phyloP scores from a whole-genome alignment of 768 basidiomycete species.

The Leccinum incarnatum region DNA sequence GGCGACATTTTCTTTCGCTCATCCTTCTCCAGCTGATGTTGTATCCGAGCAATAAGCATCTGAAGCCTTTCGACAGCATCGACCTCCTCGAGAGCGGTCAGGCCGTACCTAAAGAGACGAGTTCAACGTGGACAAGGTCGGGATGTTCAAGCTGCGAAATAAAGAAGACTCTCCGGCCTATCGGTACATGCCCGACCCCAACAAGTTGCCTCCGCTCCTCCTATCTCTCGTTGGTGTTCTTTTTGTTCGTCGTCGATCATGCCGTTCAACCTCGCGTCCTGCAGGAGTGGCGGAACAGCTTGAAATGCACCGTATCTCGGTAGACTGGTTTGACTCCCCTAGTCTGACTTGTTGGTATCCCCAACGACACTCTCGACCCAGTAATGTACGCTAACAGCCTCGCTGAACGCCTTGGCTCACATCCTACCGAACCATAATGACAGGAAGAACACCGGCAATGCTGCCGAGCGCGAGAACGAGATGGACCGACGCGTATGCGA shows the following conservation, averaged over 20 bases:
- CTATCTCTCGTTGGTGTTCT: constrained; percentile 44
- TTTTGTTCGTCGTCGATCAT: neutral
- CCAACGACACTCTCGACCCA: no score
- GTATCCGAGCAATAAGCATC: constrained; percentile 59
- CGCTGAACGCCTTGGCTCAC: no score
- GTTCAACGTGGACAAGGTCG: constrained; percentile 75
- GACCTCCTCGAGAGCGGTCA: constrained; percentile 43
- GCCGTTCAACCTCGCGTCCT: neutral
- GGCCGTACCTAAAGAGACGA: constrained; percentile 82
- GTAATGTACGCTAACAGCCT: no score
- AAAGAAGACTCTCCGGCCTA: constrained; percentile 98
- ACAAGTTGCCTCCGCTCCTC: constrained; percentile 67
- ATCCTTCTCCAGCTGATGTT: neutral
- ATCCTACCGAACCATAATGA: no score
- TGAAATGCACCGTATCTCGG: no score
- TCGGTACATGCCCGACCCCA: constrained; percentile 97
- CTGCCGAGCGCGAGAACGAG: no score
- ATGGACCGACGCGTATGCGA: no score
- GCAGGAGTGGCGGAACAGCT: constrained; percentile 42
- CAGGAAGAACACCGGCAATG: no score
- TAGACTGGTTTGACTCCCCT: no score
- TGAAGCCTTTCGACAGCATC: constrained; percentile 84
- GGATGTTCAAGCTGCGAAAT: constrained; percentile 78
- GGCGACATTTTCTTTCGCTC: neutral
- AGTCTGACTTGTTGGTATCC: no score